Evolutionary conservation across 495 filamentous ascomycete species (phyloP), one percentile per base, ranked within the genome.

Genomic region (Podospora fimiseda): DNA sequence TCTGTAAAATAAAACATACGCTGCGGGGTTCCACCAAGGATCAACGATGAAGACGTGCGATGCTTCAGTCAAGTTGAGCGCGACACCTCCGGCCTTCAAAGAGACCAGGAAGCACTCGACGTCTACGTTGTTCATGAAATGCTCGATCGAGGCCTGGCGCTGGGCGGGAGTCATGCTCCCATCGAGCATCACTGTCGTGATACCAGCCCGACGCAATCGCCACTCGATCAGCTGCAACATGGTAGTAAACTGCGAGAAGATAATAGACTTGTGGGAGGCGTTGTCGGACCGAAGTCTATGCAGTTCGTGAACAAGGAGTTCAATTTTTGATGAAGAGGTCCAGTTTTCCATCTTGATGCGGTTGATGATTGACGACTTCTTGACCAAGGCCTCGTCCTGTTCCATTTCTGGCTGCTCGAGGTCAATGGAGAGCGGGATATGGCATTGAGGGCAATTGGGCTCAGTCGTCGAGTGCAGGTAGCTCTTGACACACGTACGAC

Each of bases 191-290:
- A 96, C 93, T 0, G 92, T 96, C 24, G 91, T 95, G 70, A 98
- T 95, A 2, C 93, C 93, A 2, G 92, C 93, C 51, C 91, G 85
- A 20, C 88, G 86, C 48, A 98, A 81, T 30, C 93, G 87, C 93
- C 93, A 98, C 70, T 96, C 92, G 30, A 98, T 87, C 50, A 96
- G 83, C 69, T 96, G 88, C 43, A 98, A 82, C 93, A 98, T 96
- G 5, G 89, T 90, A 2, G 93, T 98, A 67, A 98, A 98, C 57
- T 96, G 87, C 2, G 88, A 94, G 69, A 98, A 97, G 52, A 98
- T 91, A 65, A 96, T 98, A 2, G 87, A 93, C 70, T 98, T 98
- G 59, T 87, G 84, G 0, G 90, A 94, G 42, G 89, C 85, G 58
- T 95, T 95, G 68, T 91, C 87, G 48, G 82, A 91, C 54, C 93